Base-by-base conservation (phyloP, 129 eudicot species). In the Flaveria sonorensis region DNA sequence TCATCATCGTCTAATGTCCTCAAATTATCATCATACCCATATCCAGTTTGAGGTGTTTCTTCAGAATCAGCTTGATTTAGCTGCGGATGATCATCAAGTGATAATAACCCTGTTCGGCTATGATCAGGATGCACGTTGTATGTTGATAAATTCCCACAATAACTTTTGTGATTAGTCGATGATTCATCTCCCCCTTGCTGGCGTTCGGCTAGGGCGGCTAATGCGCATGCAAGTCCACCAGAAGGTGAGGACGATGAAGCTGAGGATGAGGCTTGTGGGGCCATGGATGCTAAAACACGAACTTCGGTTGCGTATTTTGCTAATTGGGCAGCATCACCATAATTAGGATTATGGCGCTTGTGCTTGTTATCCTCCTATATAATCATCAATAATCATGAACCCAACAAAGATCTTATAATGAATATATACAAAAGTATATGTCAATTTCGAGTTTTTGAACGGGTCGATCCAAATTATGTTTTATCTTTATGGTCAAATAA, bases 171-270 rank as follows among this genome's bases (percentile, higher is more conserved):
- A 63, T 65, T 78, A 23, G 86, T 72, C 56, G 89, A 81, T 6
- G 92, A 79, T 79, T 88, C 96, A 51, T 83, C 92, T 2, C 83
- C 86, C n/a, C 19, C 74, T 64, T 88, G 96, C 61, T 88, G 97
- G 51, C 92, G 90, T 81, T 92, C 96, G 0, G 96, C 97, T 0
- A 92, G 90, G 77, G 96, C 89, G 13, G 97, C 93, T 24, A 92
- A 81, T 24, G 96, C 97, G 28, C 96, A 89, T 6, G 97, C 97
- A 32, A 92, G 98, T 56, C 98, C 97, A 40, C 97, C 91, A 18
- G 97, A 88, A 71, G 97, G 95, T 15, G 98, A 88, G 8, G 90
- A 81, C 14, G 92, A 79, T 23, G 92, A 77, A 15, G 84, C 68
- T 50, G 92, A 72, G 23, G 80, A 84, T 28, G 19, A 79, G 0